These are phyloP conservation scores for Scenedesmus sp. DNA, from an alignment of 163 green algal species.

Conservation along the genomic window DNA sequence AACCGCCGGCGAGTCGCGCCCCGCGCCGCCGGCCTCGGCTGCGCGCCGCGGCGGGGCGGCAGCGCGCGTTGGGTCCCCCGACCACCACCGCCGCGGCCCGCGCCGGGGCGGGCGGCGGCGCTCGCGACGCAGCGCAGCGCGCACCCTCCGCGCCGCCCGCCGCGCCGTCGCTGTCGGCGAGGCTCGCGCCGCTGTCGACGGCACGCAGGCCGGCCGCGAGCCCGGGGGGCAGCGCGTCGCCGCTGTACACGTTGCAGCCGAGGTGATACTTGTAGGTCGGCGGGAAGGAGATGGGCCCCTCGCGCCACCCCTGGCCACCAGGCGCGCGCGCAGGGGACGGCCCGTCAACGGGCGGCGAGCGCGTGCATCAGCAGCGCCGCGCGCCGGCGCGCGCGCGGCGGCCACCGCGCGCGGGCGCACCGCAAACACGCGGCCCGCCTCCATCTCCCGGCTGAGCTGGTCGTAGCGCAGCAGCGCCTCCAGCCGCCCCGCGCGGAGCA, in stretches of 20 bases:
- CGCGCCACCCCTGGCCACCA: constrained; percentile 64
- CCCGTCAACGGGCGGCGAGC: too few relatives aligned
- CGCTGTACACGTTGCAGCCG: constrained; percentile 47
- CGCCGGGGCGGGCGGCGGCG: neutral
- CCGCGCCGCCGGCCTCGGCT: neutral
- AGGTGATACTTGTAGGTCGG: constrained; percentile 92
- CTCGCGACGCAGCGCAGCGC: neutral
- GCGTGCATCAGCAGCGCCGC: too few relatives aligned
- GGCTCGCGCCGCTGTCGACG: constrained; percentile 24
- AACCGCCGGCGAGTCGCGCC: constrained; percentile 12
- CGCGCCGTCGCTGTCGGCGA: constrained; percentile 22
- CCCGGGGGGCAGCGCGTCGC: constrained; percentile 32
- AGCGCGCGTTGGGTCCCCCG: too few relatives aligned
- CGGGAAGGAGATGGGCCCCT: constrained; percentile 78
- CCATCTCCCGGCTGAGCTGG: constrained; percentile 72
- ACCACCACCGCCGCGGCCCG: neutral
- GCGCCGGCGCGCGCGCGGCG: neutral
- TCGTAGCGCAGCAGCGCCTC: constrained; percentile 64
- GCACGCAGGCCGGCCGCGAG: neutral
- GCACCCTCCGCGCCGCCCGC: neutral
- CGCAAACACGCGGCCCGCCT: constrained; percentile 58
- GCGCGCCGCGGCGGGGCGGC: too few relatives aligned
- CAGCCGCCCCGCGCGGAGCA: constrained; percentile 47
- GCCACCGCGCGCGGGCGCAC: constrained; percentile 20
- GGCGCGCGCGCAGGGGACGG: too few relatives aligned